Conservation (phyloP, 2,329 filamentous ascomycete species). For the Alternaria triticimaculans region DNA sequence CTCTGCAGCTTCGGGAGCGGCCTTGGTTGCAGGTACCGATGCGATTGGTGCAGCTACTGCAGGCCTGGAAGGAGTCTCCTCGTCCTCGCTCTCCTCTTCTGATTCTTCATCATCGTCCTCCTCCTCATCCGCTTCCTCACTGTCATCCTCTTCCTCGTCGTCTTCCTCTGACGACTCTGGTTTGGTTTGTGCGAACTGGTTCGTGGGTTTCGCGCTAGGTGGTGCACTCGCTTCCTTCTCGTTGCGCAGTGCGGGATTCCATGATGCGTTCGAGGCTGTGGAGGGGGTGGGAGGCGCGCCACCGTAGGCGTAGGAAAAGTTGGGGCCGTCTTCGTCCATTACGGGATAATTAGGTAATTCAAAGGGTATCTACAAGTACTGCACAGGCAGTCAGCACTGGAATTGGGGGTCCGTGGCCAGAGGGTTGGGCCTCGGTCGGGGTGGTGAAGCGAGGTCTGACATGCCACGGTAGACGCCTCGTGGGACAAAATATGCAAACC, state of each 20-base stretch:
- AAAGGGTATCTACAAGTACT: conserved; percentile 48
- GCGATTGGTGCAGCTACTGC: conserved; percentile 2
- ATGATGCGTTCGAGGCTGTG: conserved; percentile 52
- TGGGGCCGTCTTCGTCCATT: conserved; percentile 48
- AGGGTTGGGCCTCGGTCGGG: conserved; percentile 14
- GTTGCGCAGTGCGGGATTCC: conserved; percentile 63
- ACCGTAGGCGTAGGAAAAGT: conserved; percentile 51
- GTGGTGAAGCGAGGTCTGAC: conserved; percentile 9
- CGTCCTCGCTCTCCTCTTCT: conserved; percentile 10
- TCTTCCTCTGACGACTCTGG: conserved; percentile 27
- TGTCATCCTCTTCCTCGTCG: conserved; percentile 24
- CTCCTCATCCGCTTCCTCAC: conserved; percentile 14
- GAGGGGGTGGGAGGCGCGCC: conserved; percentile 27
- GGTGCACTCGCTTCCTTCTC: conserved; percentile 39
- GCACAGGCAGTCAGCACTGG: conserved; percentile 29
- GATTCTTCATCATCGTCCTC: conserved; percentile 18
- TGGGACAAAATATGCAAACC: not conserved
- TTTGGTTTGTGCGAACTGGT: conserved; percentile 23
- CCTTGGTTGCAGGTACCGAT: conserved; percentile 8
- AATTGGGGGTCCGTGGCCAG: conserved; percentile 1
- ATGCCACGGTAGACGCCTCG: conserved; percentile 5
- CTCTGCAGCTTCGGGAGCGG: conserved; percentile 5
- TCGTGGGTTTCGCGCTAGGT: conserved; percentile 10
- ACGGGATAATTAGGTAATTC: conserved; percentile 33
- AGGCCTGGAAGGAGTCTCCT: conserved; percentile 9